Evolutionary conservation across 2,329 filamentous ascomycete species (phyloP).

Genomic region (Ophiocordyceps camponoti-floridani): DNA sequence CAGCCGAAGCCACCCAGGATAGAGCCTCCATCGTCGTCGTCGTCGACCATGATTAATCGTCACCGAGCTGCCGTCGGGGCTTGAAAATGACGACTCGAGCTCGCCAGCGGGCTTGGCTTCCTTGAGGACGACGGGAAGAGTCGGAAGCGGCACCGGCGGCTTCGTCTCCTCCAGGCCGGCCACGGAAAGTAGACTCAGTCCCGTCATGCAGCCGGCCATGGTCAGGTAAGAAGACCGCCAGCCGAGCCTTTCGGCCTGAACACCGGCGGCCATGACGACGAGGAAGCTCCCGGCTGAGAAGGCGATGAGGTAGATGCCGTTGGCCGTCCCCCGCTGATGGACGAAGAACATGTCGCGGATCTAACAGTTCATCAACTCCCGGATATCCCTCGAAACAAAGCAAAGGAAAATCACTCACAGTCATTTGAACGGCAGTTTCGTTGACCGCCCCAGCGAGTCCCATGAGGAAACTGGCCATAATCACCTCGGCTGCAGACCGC

Average conservation of each 20-base stretch:
- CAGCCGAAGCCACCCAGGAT: neutral
- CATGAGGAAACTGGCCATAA: constrained; percentile 9
- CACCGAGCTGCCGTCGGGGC: neutral
- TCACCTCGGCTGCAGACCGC: constrained; percentile 7
- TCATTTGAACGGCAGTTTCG: constrained; percentile 20
- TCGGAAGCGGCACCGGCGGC: constrained; percentile 6
- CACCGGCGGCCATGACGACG: constrained; percentile 13
- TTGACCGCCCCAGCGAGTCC: constrained; percentile 20
- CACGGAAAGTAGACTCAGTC: constrained; percentile 2
- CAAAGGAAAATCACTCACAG: constrained; percentile 7
- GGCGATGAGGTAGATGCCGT: constrained; percentile 13
- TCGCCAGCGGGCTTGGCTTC: neutral
- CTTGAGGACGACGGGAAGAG: neutral
- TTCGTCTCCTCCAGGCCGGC: constrained; percentile 11
- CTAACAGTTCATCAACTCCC: constrained; percentile 1
- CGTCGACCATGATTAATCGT: neutral
- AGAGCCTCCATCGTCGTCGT: neutral
- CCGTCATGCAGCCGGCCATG: constrained; percentile 1
- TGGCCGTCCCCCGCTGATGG: constrained; percentile 13
- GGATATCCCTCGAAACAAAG: too few relatives aligned
- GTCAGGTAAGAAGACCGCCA: constrained; percentile 11
- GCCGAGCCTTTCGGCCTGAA: constrained; percentile 6
- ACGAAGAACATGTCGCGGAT: constrained; percentile 16
- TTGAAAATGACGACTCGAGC: neutral
- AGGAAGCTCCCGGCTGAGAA: constrained; percentile 14